Percentiles rank a stretch among this genome's conserved stretches.
Evolutionary conservation across 257 asterid genomes (phyloP).

Genomic region (Ophiorrhiza pumila): DNA sequence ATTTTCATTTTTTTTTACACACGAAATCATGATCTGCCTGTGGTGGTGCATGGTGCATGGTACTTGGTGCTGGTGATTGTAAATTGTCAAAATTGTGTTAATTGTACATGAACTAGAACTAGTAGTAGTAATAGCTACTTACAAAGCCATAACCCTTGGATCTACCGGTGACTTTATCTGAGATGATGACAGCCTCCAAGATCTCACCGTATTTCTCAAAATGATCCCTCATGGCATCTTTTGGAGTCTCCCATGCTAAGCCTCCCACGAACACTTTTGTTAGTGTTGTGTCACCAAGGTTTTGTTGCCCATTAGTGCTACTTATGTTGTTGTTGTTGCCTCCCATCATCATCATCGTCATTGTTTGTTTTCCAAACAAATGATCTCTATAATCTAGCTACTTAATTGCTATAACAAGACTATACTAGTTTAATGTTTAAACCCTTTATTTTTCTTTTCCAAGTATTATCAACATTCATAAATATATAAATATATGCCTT

Average conservation of each 20-base stretch:
- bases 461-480: no score
- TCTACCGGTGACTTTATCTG: conserved; percentile 90
- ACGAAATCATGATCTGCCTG: background rate
- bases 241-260: conserved; percentile 94
- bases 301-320: background rate
- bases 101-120: background rate
- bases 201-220: conserved; percentile 79
- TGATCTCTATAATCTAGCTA: background rate
- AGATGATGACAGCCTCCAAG: conserved; percentile 90
- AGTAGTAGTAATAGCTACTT: conserved; percentile 22
- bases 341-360: conserved; percentile 26
- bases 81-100: no score
- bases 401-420: background rate
- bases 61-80: no score
- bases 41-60: no score
- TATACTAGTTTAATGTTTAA: no score
- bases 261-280: conserved; percentile 97
- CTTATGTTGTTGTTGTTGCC: conserved; percentile 12
- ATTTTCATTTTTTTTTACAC: background rate
- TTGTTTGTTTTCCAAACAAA: background rate
- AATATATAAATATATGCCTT: background rate
- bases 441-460: background rate
- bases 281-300: conserved; percentile 52
- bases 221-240: conserved; percentile 69
- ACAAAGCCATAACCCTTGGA: conserved; percentile 99